Evolutionary conservation across 2,329 filamentous ascomycete genomes (phyloP).

Genomic region (Fusarium redolens): DNA sequence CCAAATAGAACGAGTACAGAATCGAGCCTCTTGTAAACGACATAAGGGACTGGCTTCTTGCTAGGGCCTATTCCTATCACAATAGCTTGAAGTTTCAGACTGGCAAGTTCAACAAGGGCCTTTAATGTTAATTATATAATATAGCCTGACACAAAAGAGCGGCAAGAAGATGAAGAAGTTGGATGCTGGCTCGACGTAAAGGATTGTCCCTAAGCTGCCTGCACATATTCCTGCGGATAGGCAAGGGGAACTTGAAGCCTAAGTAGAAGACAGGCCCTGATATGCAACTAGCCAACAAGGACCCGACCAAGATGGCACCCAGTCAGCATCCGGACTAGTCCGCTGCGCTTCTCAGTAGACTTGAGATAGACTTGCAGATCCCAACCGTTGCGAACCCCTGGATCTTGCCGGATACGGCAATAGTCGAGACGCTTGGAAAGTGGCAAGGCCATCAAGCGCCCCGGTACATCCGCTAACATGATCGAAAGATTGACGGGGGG

Average conservation of each 20-base stretch:
- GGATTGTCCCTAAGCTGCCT: too few species aligned
- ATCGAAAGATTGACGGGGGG: neutral
- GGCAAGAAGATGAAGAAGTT: too few species aligned
- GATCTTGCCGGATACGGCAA: neutral
- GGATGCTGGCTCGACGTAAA: too few species aligned
- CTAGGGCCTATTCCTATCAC: too few species aligned
- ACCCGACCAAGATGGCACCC: neutral
- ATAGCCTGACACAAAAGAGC: rapidly evolving
- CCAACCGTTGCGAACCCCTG: neutral
- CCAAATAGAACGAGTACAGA: rapidly evolving
- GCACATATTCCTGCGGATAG: too few species aligned
- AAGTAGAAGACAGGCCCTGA: neutral
- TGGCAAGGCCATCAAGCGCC: too few species aligned
- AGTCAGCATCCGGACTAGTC: neutral
- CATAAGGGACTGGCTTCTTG: too few species aligned
- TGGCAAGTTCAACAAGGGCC: rapidly evolving
- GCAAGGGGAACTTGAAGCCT: too few species aligned
- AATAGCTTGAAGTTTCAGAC: rapidly evolving
- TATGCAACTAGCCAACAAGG: neutral
- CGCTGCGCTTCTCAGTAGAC: too few species aligned
- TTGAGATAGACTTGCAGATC: neutral
- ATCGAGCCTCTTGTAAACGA: too few species aligned
- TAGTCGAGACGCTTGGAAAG: rapidly evolving
- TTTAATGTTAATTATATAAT: rapidly evolving
- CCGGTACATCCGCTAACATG: rapidly evolving